Evolutionary conservation across 768 basidiomycete genomes (phyloP).

Genomic region (Clavulina sp.): DNA sequence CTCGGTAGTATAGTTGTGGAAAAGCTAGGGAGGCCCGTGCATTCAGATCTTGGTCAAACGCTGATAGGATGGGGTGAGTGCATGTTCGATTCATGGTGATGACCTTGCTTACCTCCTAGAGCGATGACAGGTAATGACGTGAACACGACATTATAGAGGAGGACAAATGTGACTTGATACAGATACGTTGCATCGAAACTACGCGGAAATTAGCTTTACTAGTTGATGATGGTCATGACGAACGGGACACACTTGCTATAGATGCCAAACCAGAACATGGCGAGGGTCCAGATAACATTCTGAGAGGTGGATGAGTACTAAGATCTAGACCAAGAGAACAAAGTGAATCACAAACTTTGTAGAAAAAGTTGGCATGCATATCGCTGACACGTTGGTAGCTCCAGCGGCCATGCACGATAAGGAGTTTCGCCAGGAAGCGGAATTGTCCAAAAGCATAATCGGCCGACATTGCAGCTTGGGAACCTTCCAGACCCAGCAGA

Average conservation of each 20-base stretch:
- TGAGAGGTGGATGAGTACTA: constrained; percentile 16
- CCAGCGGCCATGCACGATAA: constrained; percentile 93
- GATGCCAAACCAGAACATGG: constrained; percentile 85
- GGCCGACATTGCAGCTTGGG: constrained; percentile 97
- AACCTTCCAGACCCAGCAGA: constrained; percentile 83
- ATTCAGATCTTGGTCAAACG: constrained; percentile 92
- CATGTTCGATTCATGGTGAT: not conserved
- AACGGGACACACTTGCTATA: constrained; percentile 50
- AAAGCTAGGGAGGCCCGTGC: constrained; percentile 78
- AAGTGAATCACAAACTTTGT: constrained; percentile 45
- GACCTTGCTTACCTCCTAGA: constrained; percentile 49
- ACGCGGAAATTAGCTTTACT: constrained; percentile 6
- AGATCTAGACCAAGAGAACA: not conserved
- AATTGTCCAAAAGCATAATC: constrained; percentile 98
- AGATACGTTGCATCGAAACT: constrained; percentile 92
- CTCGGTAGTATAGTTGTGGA: constrained; percentile 89
- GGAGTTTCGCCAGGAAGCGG: constrained; percentile 74
- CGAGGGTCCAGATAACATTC: constrained; percentile 88
- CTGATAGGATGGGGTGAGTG: constrained; percentile 19
- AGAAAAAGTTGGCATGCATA: constrained; percentile 97
- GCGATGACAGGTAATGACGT: constrained; percentile 85
- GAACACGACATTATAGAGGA: constrained; percentile 83
- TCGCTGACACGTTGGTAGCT: constrained; percentile 91
- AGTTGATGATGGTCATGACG: not conserved
- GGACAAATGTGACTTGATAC: constrained; percentile 86